phyloP scores from a whole-genome alignment of 805 yeast genomes.

The Candida sphagnicola region DNA sequence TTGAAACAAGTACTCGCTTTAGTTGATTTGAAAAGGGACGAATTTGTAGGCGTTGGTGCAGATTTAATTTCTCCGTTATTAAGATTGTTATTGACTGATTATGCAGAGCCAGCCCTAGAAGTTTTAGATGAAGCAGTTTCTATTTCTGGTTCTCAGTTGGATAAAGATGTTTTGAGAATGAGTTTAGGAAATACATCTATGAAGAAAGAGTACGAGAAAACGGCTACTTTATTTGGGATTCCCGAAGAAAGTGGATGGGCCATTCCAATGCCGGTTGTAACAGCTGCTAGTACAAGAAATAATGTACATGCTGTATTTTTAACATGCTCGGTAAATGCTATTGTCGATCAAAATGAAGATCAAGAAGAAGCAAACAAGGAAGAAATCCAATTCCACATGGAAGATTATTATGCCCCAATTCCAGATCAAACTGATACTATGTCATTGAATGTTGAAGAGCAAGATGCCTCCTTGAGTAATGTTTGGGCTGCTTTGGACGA shows the following conservation, averaged over 20 bases:
- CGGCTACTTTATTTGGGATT: constrained; percentile 88
- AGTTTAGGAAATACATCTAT: constrained; percentile 79
- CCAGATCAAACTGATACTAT: constrained; percentile 40
- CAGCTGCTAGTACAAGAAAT: constrained; percentile 83
- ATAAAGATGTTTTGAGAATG: constrained; percentile 87
- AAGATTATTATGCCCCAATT: constrained; percentile 46
- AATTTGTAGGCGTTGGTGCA: constrained; percentile 88
- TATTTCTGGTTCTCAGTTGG: constrained; percentile 88
- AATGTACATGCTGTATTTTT: constrained; percentile 95
- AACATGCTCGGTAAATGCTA: constrained; percentile 56
- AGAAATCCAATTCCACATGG: constrained; percentile 54
- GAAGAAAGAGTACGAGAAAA: constrained; percentile 76
- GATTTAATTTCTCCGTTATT: constrained; percentile 89
- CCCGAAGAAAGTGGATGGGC: constrained; percentile 98
- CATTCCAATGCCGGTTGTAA: constrained; percentile 89
- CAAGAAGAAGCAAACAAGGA: constrained; percentile 31
- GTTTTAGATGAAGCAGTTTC: constrained; percentile 82
- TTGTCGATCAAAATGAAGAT: constrained; percentile 28
- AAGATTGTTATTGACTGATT: constrained; percentile 74
- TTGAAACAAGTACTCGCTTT: constrained; percentile 71
- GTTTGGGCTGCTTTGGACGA: constrained; percentile 93
- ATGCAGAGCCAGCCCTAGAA: constrained; percentile 83
- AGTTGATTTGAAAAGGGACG: constrained; percentile 72
- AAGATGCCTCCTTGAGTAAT: constrained; percentile 74
- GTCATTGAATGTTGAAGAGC: constrained; percentile 52